Evolutionary conservation across 2,329 filamentous ascomycete genomes (phyloP), one percentile per base, ranked within the genome.

Genomic region (Chalaropsis ovoidea): DNA sequence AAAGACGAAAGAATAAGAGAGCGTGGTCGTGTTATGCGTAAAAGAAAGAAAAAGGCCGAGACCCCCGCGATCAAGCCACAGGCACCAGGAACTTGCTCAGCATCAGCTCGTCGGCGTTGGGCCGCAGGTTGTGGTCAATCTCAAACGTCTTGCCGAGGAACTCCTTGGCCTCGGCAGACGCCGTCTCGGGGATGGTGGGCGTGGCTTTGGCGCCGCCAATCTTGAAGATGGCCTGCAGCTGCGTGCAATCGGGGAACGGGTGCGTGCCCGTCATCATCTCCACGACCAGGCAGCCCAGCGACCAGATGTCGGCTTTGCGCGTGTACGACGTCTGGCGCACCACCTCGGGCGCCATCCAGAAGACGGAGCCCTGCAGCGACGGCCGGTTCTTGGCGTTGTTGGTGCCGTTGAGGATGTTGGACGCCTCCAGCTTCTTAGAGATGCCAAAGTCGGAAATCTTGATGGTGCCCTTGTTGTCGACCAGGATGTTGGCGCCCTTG

Each of bases 401-500:
- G 72, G 79, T 86, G 71, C 80, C 86, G 72, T 75, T 85, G 60
- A 95, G 84, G 56, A 96, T 84, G 68, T 92, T 94, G 66, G 90
- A 87, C 15, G 91, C 91, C 76, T 97, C 93, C 49, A 97, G 88
- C 75, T 95, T 95, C 81, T 99, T 99, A 68, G 89, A 95, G 74
- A 99, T 97, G 73, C 94, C 94, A 71, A 99, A 99, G 80, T 99
- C 94, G 8, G 93, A 97, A 70, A 99, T 99, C 78, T 99, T 99
- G 77, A 99, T 95, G 7, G 90, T 93, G 67, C 94, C 94, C 77
- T 97, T 96, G 80, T 97, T 97, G 78, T 99, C 94, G 66, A 99
- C 94, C 4, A 99, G 85, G 70, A 99, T 95, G 74, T 99, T 99
- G 75, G 94, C 94, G 61, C 94, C 94, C 79, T 99, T 99, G 82